Evolutionary conservation across 345 rosid species (phyloP), one percentile per base, ranked within the genome.

Genomic region (Populus tremula): DNA sequence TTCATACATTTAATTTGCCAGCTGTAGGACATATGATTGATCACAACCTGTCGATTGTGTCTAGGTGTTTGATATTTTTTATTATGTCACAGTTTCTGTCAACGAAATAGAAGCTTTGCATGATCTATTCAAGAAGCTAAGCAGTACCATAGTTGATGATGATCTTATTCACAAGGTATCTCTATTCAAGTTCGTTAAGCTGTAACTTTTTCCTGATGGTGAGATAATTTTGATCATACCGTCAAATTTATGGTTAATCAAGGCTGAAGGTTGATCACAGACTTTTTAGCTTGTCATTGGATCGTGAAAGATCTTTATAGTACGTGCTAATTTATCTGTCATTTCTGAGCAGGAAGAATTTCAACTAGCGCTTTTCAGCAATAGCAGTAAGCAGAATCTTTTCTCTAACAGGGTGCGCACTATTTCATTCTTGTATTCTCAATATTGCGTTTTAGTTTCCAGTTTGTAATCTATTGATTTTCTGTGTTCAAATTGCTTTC

Each of bases 331-430:
- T 23, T 72, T 47, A 12, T 5, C n/a, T 76, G 18, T 49, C 71
- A 54, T 78, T 62, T 76, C 8, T 69, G 59, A 77, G 68, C 87
- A 94, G 98, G 97, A 93, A 85, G 97, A 94, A 62, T 89, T 94
- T 75, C 92, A 87, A 73, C 86, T 93, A 69, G 98, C 97, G 41
- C 90, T 94, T 49, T 90, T 93, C 82, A 88, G 89, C 84, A 93
- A 89, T 84, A 86, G 86, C 80, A 90, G 87, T 69, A 82, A 69
- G 83, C 88, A 65, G 82, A 93, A 91, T 71, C 92, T 94, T 69
- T 93, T 94, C 18, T 91, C 97, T 5, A 95, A 94, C 88, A 90
- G 94, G 92, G 98, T 93, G 67, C 8, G 78, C 76, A 50, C 43
- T 25, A 38, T 67, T 67, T 13, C 8, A 10, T 41, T 49, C 6